Conservation (phyloP, 176 grass and related monocot genomes). For the Themeda triandra region DNA sequence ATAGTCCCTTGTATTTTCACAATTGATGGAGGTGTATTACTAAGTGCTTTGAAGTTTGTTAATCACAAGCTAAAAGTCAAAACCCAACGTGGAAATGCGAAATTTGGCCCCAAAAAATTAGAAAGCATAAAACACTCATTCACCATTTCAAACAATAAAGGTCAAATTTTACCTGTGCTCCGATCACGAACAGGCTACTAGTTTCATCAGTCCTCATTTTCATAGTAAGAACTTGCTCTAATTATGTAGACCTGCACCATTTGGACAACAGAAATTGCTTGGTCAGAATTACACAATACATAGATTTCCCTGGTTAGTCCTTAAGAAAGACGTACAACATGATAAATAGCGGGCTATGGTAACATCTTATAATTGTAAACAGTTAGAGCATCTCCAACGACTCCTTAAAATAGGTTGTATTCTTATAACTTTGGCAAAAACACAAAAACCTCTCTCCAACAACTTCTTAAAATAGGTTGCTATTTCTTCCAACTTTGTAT, state of each 20-base stretch:
- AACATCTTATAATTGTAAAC: not conserved
- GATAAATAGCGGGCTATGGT: not conserved
- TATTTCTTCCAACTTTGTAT: too few species aligned
- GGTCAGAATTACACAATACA: not conserved
- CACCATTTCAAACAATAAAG: not conserved
- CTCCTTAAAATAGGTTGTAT: too few species aligned
- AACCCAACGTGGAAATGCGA: not conserved
- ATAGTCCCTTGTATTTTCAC: not conserved
- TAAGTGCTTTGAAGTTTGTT: not conserved
- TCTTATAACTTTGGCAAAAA: too few species aligned
- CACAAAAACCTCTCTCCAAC: too few species aligned
- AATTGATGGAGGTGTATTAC: not conserved
- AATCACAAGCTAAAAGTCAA: not conserved
- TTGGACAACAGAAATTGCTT: not conserved
- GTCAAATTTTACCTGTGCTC: slow-evolving; percentile 5
- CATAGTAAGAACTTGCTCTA: slow-evolving; percentile 53
- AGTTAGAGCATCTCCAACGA: too few species aligned
- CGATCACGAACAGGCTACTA: not conserved
- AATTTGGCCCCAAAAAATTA: not conserved
- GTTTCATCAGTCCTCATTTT: slow-evolving; percentile 29
- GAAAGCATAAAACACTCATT: not conserved
- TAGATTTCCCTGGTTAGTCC: not conserved
- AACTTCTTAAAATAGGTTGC: too few species aligned
- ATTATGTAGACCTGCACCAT: slow-evolving; percentile 73
- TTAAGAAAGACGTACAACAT: not conserved